Evolutionary conservation across 1,139 yeast species (phyloP).

Genomic region (Candida dubliniensis): DNA sequence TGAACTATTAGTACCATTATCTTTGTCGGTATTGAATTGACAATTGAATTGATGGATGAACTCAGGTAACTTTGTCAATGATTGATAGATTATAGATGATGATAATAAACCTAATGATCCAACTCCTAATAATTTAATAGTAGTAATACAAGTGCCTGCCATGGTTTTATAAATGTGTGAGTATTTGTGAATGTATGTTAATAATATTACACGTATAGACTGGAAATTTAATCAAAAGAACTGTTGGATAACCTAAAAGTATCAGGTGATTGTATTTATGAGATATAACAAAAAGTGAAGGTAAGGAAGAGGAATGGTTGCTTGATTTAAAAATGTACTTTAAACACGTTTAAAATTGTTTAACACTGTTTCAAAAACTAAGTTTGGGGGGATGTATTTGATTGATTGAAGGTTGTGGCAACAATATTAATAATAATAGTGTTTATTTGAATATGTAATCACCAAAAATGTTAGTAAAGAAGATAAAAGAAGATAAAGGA

Average conservation of each 20-base stretch:
- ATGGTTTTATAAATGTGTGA: slow-evolving; percentile 15
- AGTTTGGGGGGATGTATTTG: too few relatives aligned
- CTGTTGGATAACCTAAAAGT: too few relatives aligned
- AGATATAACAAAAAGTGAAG: background rate
- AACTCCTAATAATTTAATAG: slow-evolving; percentile 52
- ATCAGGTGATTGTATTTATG: too few relatives aligned
- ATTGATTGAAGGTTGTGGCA: too few relatives aligned
- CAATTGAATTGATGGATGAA: slow-evolving; percentile 31
- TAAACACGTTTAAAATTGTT: too few relatives aligned
- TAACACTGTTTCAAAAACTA: too few relatives aligned
- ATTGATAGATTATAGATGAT: slow-evolving; percentile 39
- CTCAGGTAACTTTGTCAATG: slow-evolving; percentile 35
- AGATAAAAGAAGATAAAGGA: background rate
- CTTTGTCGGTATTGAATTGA: slow-evolving; percentile 7
- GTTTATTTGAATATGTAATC: background rate
- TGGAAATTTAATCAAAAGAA: too few relatives aligned
- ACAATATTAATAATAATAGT: background rate
- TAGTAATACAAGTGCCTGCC: slow-evolving; percentile 50
- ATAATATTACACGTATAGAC: too few relatives aligned
- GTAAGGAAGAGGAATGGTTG: background rate
- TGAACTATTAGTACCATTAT: background rate
- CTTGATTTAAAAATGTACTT: too few relatives aligned
- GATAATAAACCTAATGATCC: slow-evolving; percentile 54
- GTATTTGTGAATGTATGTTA: too few relatives aligned
- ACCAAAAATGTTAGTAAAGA: background rate